Evolutionary conservation across 805 yeast species (phyloP).

Genomic region (Metschnikowia lochheadii): DNA sequence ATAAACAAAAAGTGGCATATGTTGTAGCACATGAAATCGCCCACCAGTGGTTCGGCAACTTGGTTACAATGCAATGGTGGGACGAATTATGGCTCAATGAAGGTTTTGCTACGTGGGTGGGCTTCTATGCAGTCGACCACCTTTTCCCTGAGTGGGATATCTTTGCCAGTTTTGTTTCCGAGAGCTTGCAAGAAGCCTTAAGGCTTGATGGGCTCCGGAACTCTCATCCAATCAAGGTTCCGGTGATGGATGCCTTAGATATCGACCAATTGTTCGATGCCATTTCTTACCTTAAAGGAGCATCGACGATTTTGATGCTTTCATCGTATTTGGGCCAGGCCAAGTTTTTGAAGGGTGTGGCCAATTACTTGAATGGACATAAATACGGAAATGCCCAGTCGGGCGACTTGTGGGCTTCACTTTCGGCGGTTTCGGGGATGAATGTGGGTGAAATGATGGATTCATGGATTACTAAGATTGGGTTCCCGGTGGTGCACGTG

Average conservation of each 20-base stretch:
- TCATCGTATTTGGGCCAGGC: constrained; percentile 68
- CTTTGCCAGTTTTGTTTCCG: constrained; percentile 52
- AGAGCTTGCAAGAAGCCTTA: constrained; percentile 48
- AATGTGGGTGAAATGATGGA: constrained; percentile 59
- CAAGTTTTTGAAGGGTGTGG: constrained; percentile 67
- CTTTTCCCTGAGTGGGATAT: constrained; percentile 81
- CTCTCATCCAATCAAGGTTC: constrained; percentile 82
- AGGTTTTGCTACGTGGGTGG: constrained; percentile 87
- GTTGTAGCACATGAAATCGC: constrained; percentile 85
- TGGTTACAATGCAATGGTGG: constrained; percentile 94
- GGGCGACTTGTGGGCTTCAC: constrained; percentile 65
- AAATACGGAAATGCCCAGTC: constrained; percentile 70
- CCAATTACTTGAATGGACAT: constrained; percentile 59
- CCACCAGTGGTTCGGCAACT: constrained; percentile 89
- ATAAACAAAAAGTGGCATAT: constrained; percentile 70
- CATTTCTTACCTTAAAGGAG: constrained; percentile 79
- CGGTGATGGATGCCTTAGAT: constrained; percentile 72
- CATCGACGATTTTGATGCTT: constrained; percentile 73
- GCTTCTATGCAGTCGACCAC: constrained; percentile 63
- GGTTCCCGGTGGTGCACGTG: constrained; percentile 67
- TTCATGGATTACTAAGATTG: constrained; percentile 69
- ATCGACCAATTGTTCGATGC: constrained; percentile 80
- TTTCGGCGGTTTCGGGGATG: constrained; percentile 58
- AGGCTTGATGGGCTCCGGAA: constrained; percentile 53
- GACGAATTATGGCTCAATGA: constrained; percentile 87